phyloP scores from a whole-genome alignment of 75 land plant genomes.

The Selaginella moellendorffii region DNA sequence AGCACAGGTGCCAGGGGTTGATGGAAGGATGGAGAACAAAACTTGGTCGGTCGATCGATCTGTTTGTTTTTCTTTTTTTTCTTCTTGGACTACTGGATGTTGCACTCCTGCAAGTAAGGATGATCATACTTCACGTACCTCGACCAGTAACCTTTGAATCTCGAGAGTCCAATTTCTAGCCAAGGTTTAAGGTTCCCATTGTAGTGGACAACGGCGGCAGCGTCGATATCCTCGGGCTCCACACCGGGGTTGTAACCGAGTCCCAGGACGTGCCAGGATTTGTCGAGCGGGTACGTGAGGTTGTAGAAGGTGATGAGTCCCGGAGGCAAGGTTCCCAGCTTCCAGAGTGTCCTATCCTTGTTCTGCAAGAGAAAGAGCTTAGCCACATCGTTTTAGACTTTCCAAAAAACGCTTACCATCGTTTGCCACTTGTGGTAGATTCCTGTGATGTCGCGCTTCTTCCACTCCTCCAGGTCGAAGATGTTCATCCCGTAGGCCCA shows the following conservation, averaged over 20 bases:
- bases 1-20: no score
- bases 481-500: conserved; percentile 11
- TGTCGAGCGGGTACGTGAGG: conserved; percentile 23
- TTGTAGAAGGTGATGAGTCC: conserved; percentile 5
- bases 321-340: conserved; percentile 21
- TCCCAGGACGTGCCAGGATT: conserved; percentile 32
- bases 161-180: conserved; percentile 56
- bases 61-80: no score
- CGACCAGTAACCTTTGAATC: conserved; percentile 43
- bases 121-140: conserved; percentile 37
- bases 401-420: background rate
- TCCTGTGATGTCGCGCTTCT: conserved; percentile 3
- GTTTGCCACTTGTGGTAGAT: conserved; percentile 10
- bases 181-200: conserved; percentile 79
- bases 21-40: no score
- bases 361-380: background rate
- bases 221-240: conserved; percentile 13
- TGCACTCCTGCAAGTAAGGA: conserved; percentile 47
- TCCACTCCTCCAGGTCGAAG: conserved; percentile 2
- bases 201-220: conserved; percentile 51
- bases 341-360: conserved; percentile 13
- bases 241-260: conserved; percentile 41
- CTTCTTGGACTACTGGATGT: no score
- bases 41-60: no score
- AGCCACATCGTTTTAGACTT: background rate